Percentiles rank a stretch among this genome's conserved stretches.
These are phyloP conservation scores for Elongisporangium anandrum DNA, from an alignment of 352 stramenopile species.

Conservation along the genomic window DNA sequence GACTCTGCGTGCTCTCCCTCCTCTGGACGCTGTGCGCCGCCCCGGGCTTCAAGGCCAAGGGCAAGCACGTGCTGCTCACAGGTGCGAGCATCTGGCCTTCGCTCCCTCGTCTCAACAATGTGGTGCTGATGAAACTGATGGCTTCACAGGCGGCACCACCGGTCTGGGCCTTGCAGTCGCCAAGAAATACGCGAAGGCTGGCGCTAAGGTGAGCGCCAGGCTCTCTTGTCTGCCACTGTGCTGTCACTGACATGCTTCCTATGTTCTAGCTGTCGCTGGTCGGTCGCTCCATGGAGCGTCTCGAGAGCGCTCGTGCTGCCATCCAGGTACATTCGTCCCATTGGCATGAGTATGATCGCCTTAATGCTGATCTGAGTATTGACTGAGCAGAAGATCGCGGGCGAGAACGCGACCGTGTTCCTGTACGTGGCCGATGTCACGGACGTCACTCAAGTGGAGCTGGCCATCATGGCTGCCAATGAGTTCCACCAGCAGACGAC, in stretches of 20 bases:
- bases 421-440: conserved; percentile 34
- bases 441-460: conserved; percentile 27
- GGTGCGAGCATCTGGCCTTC: conserved; percentile 16
- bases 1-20: conserved; percentile 33
- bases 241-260: neutral
- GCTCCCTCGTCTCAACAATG: neutral
- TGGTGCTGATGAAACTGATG: neutral
- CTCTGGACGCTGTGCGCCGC: conserved; percentile 38
- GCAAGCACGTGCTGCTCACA: conserved; percentile 58
- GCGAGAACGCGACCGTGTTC: conserved; percentile 21
- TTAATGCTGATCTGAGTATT: neutral
- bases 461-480: conserved; percentile 46
- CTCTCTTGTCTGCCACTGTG: neutral
- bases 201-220: conserved; percentile 25
- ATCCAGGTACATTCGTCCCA: conserved; percentile 18
- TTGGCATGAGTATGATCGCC: too few relatives aligned
- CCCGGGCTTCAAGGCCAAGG: conserved; percentile 41
- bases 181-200: conserved; percentile 46
- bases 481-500: conserved; percentile 48
- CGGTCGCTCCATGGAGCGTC: conserved; percentile 23
- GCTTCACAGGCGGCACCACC: conserved; percentile 25
- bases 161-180: conserved; percentile 54
- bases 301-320: conserved; percentile 27
- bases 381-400: conserved; percentile 9
- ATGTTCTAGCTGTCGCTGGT: conserved; percentile 30